Percentiles rank a stretch among this genome's conserved stretches.
phyloP scores from a whole-genome alignment of 768 basidiomycete species.

The Suillus weaverae region DNA sequence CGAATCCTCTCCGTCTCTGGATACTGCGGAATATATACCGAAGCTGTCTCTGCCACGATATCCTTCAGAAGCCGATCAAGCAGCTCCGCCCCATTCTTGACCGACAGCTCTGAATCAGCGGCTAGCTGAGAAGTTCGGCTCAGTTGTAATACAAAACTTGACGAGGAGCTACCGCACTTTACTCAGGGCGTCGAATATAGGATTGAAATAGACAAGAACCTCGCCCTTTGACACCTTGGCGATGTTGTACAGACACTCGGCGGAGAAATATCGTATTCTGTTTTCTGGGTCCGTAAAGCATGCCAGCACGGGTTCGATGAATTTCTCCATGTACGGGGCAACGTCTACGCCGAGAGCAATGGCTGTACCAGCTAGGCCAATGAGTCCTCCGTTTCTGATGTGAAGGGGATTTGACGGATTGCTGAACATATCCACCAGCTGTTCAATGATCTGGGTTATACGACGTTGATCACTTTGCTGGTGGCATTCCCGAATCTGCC shows the following conservation, averaged over 20 bases:
- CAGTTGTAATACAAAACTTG: slow-evolving; percentile 12
- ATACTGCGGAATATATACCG: slow-evolving; percentile 88
- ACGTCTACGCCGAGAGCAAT: slow-evolving; percentile 94
- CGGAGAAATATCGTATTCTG: slow-evolving; percentile 95
- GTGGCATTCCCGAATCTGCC: slow-evolving; percentile 85
- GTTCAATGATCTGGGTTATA: slow-evolving; percentile 87
- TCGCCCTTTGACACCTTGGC: slow-evolving; percentile 97
- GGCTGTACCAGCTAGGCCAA: slow-evolving; percentile 94
- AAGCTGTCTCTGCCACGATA: slow-evolving; percentile 95
- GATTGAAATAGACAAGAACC: slow-evolving; percentile 95
- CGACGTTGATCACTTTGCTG: slow-evolving; percentile 77
- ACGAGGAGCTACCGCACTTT: slow-evolving; percentile 55
- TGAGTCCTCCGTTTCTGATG: slow-evolving; percentile 91
- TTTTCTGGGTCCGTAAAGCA: slow-evolving; percentile 96
- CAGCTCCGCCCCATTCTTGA: slow-evolving; percentile 97
- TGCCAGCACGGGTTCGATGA: slow-evolving; percentile 82
- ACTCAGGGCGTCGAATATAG: slow-evolving; percentile 95
- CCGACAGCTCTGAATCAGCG: slow-evolving; percentile 92
- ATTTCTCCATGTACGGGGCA: slow-evolving; percentile 91
- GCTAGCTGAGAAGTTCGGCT: slow-evolving; percentile 63
- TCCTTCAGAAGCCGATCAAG: slow-evolving; percentile 97
- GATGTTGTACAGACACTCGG: slow-evolving; percentile 97
- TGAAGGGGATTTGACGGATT: slow-evolving; percentile 81
- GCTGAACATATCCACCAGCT: slow-evolving; percentile 92
- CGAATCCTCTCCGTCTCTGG: slow-evolving; percentile 74